Conservation (phyloP, 495 filamentous ascomycete species). For the Penicillium samsonianum region DNA sequence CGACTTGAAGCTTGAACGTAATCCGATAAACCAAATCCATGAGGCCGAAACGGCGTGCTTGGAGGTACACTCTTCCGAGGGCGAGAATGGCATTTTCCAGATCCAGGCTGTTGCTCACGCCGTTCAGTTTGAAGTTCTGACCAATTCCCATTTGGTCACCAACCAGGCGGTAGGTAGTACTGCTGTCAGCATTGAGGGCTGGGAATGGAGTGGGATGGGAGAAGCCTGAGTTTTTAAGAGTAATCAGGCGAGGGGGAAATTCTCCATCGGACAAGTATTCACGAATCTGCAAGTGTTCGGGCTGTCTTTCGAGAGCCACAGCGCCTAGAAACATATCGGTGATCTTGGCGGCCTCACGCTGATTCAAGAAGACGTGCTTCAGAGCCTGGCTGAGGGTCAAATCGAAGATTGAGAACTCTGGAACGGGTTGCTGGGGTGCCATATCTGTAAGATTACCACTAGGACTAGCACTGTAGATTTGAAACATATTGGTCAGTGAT, state of each 20-base stretch:
- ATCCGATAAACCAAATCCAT: constrained; percentile 10
- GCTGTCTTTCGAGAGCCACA: not conserved
- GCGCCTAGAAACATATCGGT: not conserved
- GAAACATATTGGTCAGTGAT: not conserved
- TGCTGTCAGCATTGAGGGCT: not conserved
- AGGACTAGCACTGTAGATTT: not conserved
- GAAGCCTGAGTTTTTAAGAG: not conserved
- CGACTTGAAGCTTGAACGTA: constrained; percentile 23
- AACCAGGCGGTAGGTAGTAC: not conserved
- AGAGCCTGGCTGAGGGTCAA: not conserved
- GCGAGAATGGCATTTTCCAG: constrained; percentile 7
- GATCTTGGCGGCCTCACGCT: not conserved
- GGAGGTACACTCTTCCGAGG: constrained; percentile 18
- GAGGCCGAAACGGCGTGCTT: constrained; percentile 8
- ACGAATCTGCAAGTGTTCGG: constrained; percentile 6
- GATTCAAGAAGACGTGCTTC: not conserved
- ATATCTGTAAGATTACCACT: not conserved
- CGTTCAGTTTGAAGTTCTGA: constrained; percentile 6
- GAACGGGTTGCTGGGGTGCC: not conserved
- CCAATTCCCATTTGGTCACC: constrained; percentile 8
- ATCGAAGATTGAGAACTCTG: not conserved
- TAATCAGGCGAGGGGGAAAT: constrained; percentile 11
- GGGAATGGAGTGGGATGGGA: not conserved
- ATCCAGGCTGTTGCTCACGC: not conserved
- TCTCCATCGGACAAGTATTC: not conserved